phyloP scores from a whole-genome alignment of 768 basidiomycete species.

The Basidioascus undulatus region DNA sequence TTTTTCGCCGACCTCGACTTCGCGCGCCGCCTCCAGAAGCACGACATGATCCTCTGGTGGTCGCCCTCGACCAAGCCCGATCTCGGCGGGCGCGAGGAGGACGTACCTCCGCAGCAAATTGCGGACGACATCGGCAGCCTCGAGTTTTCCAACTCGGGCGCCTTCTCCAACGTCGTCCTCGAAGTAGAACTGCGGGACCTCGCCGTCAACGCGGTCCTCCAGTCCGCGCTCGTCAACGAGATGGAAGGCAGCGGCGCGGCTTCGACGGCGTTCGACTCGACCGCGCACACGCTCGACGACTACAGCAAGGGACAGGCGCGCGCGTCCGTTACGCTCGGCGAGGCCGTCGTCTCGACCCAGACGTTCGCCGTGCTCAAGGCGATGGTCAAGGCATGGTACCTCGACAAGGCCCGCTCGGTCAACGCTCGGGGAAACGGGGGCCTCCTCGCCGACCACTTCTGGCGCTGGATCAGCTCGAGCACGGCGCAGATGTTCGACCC shows the following conservation, averaged over 20 bases:
- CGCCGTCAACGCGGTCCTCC: constrained; percentile 78
- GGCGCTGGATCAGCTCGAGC: constrained; percentile 82
- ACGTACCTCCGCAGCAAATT: constrained; percentile 31
- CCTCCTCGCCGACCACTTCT: constrained; percentile 62
- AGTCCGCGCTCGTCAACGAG: constrained; percentile 87
- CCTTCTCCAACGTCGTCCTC: constrained; percentile 78
- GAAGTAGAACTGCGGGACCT: constrained; percentile 75
- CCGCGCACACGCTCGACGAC: constrained; percentile 71
- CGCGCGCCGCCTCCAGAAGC: constrained; percentile 57
- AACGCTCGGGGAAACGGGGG: constrained; percentile 13
- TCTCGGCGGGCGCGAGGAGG: constrained; percentile 77
- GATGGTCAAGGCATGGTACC: constrained; percentile 75
- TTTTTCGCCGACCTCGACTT: constrained; percentile 72
- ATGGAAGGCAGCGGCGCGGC: constrained; percentile 63
- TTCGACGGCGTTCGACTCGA: constrained; percentile 76
- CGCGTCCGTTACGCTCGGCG: constrained; percentile 60
- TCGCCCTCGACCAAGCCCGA: constrained; percentile 70
- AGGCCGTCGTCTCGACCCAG: constrained; percentile 64
- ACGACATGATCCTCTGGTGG: constrained; percentile 95
- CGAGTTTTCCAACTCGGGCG: constrained; percentile 61
- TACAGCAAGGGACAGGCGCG: constrained; percentile 48
- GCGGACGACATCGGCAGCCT: constrained; percentile 57
- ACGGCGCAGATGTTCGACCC: constrained; percentile 75
- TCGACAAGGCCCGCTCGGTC: constrained; percentile 39
- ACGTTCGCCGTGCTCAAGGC: constrained; percentile 62